Conservation (phyloP, 768 basidiomycete genomes). For the Mycena pura region DNA sequence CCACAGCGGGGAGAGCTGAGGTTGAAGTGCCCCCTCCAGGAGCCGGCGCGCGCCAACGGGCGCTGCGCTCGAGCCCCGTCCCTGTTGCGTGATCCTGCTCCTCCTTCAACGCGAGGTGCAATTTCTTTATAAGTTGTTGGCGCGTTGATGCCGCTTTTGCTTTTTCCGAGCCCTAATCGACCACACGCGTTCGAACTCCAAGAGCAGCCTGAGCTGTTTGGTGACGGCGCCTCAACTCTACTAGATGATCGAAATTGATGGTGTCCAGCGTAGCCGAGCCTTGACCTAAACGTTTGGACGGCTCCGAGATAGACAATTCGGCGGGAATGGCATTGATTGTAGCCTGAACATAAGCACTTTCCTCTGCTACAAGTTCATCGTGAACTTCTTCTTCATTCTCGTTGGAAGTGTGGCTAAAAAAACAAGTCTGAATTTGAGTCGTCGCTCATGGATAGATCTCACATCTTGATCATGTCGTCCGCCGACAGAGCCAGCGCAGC, state of each 20-base stretch:
- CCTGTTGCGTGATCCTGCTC: neutral
- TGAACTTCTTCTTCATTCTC: neutral
- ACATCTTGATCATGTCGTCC: conserved; percentile 21
- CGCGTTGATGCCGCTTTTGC: too few relatives aligned
- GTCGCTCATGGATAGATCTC: neutral
- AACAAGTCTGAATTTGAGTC: neutral
- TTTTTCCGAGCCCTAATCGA: neutral
- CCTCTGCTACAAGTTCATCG: neutral
- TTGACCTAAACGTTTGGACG: conserved; percentile 2
- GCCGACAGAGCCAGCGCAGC: neutral
- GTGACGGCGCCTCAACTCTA: conserved; percentile 15
- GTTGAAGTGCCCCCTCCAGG: neutral
- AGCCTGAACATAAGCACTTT: neutral
- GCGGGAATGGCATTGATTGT: neutral
- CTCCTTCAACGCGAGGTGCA: neutral
- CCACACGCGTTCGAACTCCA: conserved; percentile 3
- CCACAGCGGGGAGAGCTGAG: neutral
- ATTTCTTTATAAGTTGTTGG: too few relatives aligned
- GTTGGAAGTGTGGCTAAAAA: neutral
- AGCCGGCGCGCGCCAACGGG: neutral
- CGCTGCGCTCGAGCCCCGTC: neutral
- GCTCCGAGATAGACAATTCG: neutral
- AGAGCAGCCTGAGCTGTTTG: conserved; percentile 20
- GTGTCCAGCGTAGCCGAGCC: neutral
- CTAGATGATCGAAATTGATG: conserved; percentile 14